Conservation (phyloP, 2,329 filamentous ascomycete genomes). For the Aspergillus luchuensis region DNA sequence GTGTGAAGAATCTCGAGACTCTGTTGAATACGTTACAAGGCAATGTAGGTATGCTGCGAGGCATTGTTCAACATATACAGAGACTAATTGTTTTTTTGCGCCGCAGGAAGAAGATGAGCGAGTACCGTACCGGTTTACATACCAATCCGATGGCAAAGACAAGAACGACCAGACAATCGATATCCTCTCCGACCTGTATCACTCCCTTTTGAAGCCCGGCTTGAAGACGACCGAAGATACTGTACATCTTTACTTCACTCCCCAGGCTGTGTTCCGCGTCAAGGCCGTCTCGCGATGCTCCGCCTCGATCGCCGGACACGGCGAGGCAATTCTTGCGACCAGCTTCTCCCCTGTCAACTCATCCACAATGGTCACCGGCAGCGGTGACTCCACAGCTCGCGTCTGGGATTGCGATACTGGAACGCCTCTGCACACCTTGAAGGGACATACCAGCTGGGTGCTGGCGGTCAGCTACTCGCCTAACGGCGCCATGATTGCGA, state of each 20-base stretch:
- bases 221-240: slow-evolving; percentile 62
- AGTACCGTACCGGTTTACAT: slow-evolving; percentile 68
- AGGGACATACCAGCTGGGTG: slow-evolving; percentile 89
- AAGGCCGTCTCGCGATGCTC: slow-evolving; percentile 89
- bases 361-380: slow-evolving; percentile 79
- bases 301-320: slow-evolving; percentile 85
- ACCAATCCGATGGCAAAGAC: slow-evolving; percentile 46
- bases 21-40: slow-evolving; percentile 82
- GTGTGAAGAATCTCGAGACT: slow-evolving; percentile 84
- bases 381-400: slow-evolving; percentile 85
- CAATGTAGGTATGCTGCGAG: slow-evolving; percentile 55
- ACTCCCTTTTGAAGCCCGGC: slow-evolving; percentile 53
- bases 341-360: slow-evolving; percentile 82
- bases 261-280: slow-evolving; percentile 91
- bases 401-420: slow-evolving; percentile 96
- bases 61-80: slow-evolving; percentile 6
- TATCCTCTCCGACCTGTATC: slow-evolving; percentile 52
- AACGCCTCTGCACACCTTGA: slow-evolving; percentile 80
- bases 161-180: slow-evolving; percentile 44
- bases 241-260: slow-evolving; percentile 66
- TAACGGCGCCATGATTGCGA: slow-evolving; percentile 78
- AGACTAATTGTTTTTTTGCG: not conserved
- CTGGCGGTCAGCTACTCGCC: slow-evolving; percentile 84
- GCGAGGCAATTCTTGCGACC: slow-evolving; percentile 82
- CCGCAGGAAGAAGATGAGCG: slow-evolving; percentile 59